Conservation (phyloP, 2,329 filamentous ascomycete species). For the Seiridium unicorne region DNA sequence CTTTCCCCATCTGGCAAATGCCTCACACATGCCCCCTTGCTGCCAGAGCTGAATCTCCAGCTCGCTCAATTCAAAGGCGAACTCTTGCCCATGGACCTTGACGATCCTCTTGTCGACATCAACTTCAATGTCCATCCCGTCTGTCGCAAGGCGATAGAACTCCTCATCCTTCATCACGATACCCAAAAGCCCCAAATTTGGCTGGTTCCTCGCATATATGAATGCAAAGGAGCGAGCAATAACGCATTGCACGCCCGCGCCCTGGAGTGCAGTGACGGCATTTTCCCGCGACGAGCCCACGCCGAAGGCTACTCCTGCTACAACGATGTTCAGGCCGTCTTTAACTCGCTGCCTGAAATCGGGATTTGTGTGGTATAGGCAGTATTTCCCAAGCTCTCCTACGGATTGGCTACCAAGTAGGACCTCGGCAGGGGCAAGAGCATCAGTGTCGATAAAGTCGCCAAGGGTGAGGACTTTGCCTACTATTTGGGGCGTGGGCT, state of each 20-base stretch:
- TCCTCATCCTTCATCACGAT: slow-evolving; percentile 35
- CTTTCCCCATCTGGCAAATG: slow-evolving; percentile 1
- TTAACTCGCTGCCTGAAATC: slow-evolving; percentile 35
- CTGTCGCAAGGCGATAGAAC: slow-evolving; percentile 33
- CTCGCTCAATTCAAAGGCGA: neutral
- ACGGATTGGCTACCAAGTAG: slow-evolving; percentile 27
- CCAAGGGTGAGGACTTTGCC: slow-evolving; percentile 38
- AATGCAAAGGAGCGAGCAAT: slow-evolving; percentile 44
- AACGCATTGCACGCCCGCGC: slow-evolving; percentile 37
- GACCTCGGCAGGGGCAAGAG: slow-evolving; percentile 38
- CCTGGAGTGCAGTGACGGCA: slow-evolving; percentile 38
- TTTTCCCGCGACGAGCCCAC: slow-evolving; percentile 43
- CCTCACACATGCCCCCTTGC: neutral
- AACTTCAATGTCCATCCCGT: neutral
- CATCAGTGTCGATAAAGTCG: slow-evolving; percentile 44
- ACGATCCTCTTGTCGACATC: neutral
- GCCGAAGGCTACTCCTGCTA: slow-evolving; percentile 44
- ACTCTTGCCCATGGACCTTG: neutral
- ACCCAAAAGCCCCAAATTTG: slow-evolving; percentile 41
- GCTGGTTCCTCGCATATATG: slow-evolving; percentile 44
- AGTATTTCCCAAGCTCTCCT: slow-evolving; percentile 34
- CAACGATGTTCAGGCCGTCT: slow-evolving; percentile 36
- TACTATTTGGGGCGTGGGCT: slow-evolving; percentile 15
- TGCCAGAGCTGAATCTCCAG: neutral
- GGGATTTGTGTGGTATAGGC: slow-evolving; percentile 37